phyloP scores from a whole-genome alignment of 192 early-diverging fungal species.

The Podila minutissima region DNA sequence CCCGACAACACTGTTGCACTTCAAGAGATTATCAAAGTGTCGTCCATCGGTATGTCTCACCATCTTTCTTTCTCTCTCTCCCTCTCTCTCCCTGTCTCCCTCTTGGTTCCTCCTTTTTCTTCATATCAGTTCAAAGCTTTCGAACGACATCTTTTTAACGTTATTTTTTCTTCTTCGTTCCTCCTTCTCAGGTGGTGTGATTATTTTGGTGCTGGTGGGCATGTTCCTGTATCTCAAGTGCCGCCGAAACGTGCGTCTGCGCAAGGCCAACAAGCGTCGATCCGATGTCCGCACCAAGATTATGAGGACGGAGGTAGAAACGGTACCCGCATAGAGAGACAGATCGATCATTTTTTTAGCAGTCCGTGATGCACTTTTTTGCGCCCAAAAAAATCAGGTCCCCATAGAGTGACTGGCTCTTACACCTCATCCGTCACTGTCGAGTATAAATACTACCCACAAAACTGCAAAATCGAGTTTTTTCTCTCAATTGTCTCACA shows the following conservation, averaged over 20 bases:
- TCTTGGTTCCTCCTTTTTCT: not conserved
- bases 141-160: too few species aligned
- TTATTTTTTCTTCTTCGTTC: not conserved
- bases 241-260: slow-evolving; percentile 37
- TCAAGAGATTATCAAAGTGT: slow-evolving; percentile 45
- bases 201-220: slow-evolving; percentile 25
- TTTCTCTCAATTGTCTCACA: slow-evolving; percentile 9
- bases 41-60: slow-evolving; percentile 29
- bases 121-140: too few species aligned
- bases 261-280: slow-evolving; percentile 35
- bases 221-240: slow-evolving; percentile 42
- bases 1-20: slow-evolving; percentile 45
- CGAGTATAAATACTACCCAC: not conserved
- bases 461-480: not conserved
- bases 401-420: not conserved
- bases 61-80: not conserved
- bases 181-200: slow-evolving; percentile 29
- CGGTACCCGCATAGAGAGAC: slow-evolving; percentile 31
- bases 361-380: not conserved
- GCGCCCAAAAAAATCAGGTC: not conserved
- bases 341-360: not conserved
- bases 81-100: too few species aligned
- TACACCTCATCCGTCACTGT: not conserved
- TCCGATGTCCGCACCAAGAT: slow-evolving; percentile 32
- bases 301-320: slow-evolving; percentile 39